Evolutionary conservation across 2,329 filamentous ascomycete genomes (phyloP), one percentile per base, ranked within the genome.

Genomic region (Geoglossum cookeanum): DNA sequence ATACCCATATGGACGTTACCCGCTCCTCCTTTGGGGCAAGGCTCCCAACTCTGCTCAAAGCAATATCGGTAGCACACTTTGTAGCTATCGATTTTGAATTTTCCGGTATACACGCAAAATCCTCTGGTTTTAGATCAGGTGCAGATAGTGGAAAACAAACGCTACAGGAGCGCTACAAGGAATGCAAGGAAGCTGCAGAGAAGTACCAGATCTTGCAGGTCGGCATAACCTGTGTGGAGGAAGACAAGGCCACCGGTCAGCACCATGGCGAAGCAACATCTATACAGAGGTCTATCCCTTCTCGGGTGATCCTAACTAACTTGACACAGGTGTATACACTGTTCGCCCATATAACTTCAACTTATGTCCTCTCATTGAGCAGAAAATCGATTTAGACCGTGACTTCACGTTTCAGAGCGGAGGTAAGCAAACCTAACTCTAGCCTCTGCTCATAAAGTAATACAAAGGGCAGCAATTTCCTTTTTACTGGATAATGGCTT

Each of bases 21-120:
- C 68, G 68, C 27, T 63, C 65, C 58, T 71, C 74, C 53, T 81
- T 79, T 64, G 68, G 70, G 32, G 66, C 70, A 33, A 68, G 74
- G 32, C 68, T 83, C 5, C 71, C 81, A 2, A 72, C 72, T 44
- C 75, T 85, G 39, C 67, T 85, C 22, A 71, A 75, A 59, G 71
- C 78, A 58, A 75, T 85, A 58, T 74, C 78, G 30, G 71, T 76
- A 57, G 76, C 79, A 37, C 73, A 75, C 59, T 84, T 84, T 62
- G 76, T 85, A 11, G 72, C 80, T 2, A 72, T 85, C 58, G 82
- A 85, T 64, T 71, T 84, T 11, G 82, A 85, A 66, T 75, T 85
- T 51, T 84, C 81, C 13, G 82, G 82, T 1, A 80, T 85, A 27
- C 71, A 74, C 2, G 67, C 64, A 13, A 65, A 64, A 58, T 61